These are phyloP conservation scores for Juglanconis juglandina DNA, from an alignment of 2,329 filamentous ascomycete genomes.

Conservation along the genomic window DNA sequence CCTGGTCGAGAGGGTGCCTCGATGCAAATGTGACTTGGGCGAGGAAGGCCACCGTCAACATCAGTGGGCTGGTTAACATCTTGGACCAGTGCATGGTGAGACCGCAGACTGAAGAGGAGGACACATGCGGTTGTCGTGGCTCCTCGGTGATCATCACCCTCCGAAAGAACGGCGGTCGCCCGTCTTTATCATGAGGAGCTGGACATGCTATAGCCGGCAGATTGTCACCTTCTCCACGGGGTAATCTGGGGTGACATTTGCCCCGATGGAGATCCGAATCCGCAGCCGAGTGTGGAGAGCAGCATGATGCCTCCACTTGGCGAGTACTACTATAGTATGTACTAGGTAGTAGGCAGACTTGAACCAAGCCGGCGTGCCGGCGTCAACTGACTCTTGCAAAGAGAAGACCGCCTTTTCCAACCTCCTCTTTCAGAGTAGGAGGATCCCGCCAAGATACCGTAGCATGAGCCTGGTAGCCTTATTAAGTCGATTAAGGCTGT, in stretches of 20 bases:
- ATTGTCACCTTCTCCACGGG: too few relatives aligned
- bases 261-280: too few relatives aligned
- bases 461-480: too few relatives aligned
- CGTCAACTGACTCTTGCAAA: background rate
- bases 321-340: background rate
- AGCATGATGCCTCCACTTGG: background rate
- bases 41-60: background rate
- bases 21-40: background rate
- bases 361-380: background rate
- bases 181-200: background rate
- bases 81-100: background rate
- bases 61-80: background rate
- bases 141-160: background rate
- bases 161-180: background rate
- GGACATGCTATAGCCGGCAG: background rate
- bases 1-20: background rate
- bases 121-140: background rate
- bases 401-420: too few relatives aligned
- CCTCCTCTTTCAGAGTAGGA: too few relatives aligned
- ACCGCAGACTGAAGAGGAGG: background rate
- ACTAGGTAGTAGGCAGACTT: too few relatives aligned
- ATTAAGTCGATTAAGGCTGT: too few relatives aligned
- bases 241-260: too few relatives aligned
- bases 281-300: too few relatives aligned
- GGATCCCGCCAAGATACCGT: too few relatives aligned